Conservation (phyloP, 2,329 filamentous ascomycete genomes). For the Neopestalotiopsis sp. region DNA sequence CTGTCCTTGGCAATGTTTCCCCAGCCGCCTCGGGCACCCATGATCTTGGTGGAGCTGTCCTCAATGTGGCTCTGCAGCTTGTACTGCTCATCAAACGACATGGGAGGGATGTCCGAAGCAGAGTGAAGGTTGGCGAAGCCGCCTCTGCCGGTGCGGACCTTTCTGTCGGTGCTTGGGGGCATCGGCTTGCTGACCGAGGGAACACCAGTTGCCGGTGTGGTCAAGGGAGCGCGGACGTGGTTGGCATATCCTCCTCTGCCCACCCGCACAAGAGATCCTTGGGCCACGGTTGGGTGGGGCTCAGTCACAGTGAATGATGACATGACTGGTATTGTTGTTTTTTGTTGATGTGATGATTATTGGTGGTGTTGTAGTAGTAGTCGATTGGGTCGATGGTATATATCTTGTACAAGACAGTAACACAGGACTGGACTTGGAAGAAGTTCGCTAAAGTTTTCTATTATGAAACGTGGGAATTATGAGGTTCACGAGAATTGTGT, state of each 20-base stretch:
- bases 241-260: conserved; percentile 64
- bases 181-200: conserved; percentile 50
- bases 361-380: neutral
- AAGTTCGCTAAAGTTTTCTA: conserved; percentile 20
- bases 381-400: neutral
- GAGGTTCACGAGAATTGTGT: neutral
- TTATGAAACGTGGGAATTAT: conserved; percentile 5
- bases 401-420: conserved; percentile 12
- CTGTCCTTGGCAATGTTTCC: conserved; percentile 55
- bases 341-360: conserved; percentile 10
- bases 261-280: conserved; percentile 55
- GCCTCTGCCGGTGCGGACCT: conserved; percentile 71
- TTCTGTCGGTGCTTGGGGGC: conserved; percentile 45
- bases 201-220: conserved; percentile 50
- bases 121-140: conserved; percentile 69
- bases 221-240: conserved; percentile 53
- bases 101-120: conserved; percentile 58
- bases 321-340: conserved; percentile 37
- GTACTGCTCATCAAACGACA: conserved; percentile 73
- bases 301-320: conserved; percentile 51
- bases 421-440: neutral
- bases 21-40: conserved; percentile 69
- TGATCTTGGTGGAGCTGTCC: conserved; percentile 60
- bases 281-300: conserved; percentile 52
- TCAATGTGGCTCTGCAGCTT: conserved; percentile 58